A percentile compares a stretch with the other conserved stretches of the same genome.
phyloP scores from a whole-genome alignment of 129 eudicot species.

The Artemisia annua region DNA sequence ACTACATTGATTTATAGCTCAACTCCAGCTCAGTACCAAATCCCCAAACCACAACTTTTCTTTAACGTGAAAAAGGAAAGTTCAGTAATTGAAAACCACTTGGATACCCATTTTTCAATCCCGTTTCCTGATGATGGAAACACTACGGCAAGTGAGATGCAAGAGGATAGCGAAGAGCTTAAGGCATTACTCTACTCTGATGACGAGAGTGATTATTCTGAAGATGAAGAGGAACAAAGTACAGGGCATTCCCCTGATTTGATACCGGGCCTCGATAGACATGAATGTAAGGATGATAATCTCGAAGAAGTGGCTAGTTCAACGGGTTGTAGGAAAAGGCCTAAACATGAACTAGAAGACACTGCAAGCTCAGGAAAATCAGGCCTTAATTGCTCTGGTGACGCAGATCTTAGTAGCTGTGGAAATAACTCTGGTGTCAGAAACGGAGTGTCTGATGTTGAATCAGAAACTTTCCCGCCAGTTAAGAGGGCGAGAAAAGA shows the following conservation, averaged over 20 bases:
- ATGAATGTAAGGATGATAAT: conserved; percentile 35
- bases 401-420: conserved; percentile 53
- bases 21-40: conserved; percentile 37
- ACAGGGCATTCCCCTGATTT: conserved; percentile 83
- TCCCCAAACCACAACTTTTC: conserved; percentile 35
- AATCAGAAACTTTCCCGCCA: conserved; percentile 37
- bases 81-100: conserved; percentile 16
- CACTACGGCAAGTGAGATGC: conserved; percentile 55
- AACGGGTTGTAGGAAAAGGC: conserved; percentile 44
- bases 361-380: conserved; percentile 50
- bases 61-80: conserved; percentile 27
- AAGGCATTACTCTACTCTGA: conserved; percentile 79
- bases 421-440: conserved; percentile 18
- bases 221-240: conserved; percentile 73
- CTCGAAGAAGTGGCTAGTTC: conserved; percentile 79
- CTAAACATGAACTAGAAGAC: conserved; percentile 39
- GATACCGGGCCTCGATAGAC: conserved; percentile 36
- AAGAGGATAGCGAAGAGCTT: conserved; percentile 76
- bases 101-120: background rate
- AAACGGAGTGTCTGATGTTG: conserved; percentile 19
- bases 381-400: conserved; percentile 39
- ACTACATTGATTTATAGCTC: conserved; percentile 72
- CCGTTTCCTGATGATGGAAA: conserved; percentile 23
- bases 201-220: conserved; percentile 50
- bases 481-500: conserved; percentile 52